phyloP scores from a whole-genome alignment of 305 asterid species.

The Solanum hybrid region DNA sequence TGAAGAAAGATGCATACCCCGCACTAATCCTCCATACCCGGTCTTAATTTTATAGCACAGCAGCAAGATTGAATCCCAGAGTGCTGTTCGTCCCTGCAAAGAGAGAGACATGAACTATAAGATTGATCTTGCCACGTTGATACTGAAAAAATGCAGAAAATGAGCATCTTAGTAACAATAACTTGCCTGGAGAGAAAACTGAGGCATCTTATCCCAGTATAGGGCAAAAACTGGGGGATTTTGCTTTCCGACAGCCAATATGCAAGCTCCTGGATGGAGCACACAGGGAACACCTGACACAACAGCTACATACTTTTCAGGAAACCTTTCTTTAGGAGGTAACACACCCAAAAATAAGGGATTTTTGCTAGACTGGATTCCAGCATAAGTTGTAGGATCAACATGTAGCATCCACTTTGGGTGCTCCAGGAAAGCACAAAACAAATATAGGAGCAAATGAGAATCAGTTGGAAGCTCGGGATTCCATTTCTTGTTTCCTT shows the following conservation, averaged over 20 bases:
- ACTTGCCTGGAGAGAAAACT: conserved; percentile 88
- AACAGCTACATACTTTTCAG: conserved; percentile 81
- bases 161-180: not conserved
- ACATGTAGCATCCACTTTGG: conserved; percentile 97
- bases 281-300: conserved; percentile 72
- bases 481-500: conserved; percentile 66
- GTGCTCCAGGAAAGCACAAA: conserved; percentile 86
- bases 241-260: conserved; percentile 83
- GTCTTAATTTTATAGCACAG: conserved; percentile 60
- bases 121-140: not conserved
- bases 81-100: conserved; percentile 83
- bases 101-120: not conserved
- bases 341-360: conserved; percentile 84
- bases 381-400: conserved; percentile 72
- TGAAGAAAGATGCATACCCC: conserved; percentile 90
- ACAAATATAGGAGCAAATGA: conserved; percentile 76
- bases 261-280: conserved; percentile 91
- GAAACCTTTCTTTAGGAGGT: conserved; percentile 88
- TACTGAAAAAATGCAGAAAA: not conserved
- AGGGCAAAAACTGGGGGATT: conserved; percentile 68
- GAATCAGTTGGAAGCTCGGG: conserved; percentile 81
- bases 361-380: conserved; percentile 78
- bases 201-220: conserved; percentile 89
- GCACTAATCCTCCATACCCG: conserved; percentile 67
- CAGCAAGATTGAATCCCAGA: conserved; percentile 83